Evolutionary conservation across 768 basidiomycete species (phyloP).

Genomic region (Hysterangium stoloniferum): DNA sequence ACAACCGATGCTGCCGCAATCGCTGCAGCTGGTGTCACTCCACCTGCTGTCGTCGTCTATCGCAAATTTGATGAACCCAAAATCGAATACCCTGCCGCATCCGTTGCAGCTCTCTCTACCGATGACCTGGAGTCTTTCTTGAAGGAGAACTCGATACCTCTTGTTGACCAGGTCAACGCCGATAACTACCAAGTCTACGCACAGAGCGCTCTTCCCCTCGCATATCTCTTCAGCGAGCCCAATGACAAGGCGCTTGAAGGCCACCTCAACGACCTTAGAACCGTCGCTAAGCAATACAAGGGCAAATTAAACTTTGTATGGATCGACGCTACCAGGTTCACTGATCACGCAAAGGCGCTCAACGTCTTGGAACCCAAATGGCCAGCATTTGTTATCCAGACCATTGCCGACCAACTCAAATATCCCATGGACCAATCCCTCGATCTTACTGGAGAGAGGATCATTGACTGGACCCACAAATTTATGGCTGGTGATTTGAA

Average conservation of each 20-base stretch:
- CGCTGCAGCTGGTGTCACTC: slow-evolving; percentile 61
- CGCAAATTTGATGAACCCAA: slow-evolving; percentile 84
- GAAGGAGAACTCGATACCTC: slow-evolving; percentile 74
- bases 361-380: slow-evolving; percentile 81
- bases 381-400: slow-evolving; percentile 93
- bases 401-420: slow-evolving; percentile 77
- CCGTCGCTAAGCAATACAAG: slow-evolving; percentile 76
- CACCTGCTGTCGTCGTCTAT: slow-evolving; percentile 87
- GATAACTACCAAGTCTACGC: slow-evolving; percentile 92
- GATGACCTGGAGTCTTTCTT: slow-evolving; percentile 72
- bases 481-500: slow-evolving; percentile 67
- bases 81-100: slow-evolving; percentile 57
- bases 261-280: slow-evolving; percentile 58
- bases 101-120: slow-evolving; percentile 39
- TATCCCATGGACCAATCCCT: slow-evolving; percentile 74
- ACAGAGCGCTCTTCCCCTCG: slow-evolving; percentile 74
- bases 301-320: slow-evolving; percentile 93
- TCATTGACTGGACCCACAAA: slow-evolving; percentile 52
- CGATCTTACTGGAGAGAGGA: slow-evolving; percentile 47
- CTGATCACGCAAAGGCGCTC: slow-evolving; percentile 91
- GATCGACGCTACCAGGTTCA: slow-evolving; percentile 94
- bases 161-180: slow-evolving; percentile 86
- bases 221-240: slow-evolving; percentile 92
- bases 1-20: slow-evolving; percentile 64
- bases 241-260: slow-evolving; percentile 46